Conservation (phyloP, 1,284 basidiomycete species). For the Macrocybe sp. region DNA sequence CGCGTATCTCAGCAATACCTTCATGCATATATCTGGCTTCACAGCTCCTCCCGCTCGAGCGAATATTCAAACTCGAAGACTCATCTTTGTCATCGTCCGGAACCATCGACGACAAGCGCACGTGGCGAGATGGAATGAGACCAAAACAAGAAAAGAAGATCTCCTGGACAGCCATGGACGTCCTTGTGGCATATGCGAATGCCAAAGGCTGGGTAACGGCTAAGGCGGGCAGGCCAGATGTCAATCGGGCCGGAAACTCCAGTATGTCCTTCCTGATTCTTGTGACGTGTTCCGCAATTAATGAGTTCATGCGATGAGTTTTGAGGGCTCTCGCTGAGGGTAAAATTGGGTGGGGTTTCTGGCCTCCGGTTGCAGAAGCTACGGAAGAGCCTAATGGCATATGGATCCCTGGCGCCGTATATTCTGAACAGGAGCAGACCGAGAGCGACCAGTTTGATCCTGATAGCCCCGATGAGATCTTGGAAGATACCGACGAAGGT, state of each 20-base stretch:
- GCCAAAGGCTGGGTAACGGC: constrained; percentile 84
- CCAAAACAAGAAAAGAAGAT: constrained; percentile 24
- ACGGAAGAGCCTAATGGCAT: constrained; percentile 39
- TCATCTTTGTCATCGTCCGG: constrained; percentile 31
- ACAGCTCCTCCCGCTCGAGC: constrained; percentile 74
- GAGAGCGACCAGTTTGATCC: background rate
- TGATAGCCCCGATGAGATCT: background rate
- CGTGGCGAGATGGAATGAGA: constrained; percentile 57
- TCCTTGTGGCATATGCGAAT: constrained; percentile 74
- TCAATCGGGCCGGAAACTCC: constrained; percentile 83
- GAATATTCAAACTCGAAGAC: constrained; percentile 57
- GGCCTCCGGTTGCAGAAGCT: constrained; percentile 48
- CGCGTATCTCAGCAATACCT: constrained; percentile 77
- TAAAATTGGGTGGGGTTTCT: constrained; percentile 79
- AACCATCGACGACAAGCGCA: constrained; percentile 57
- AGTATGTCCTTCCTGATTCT: constrained; percentile 47
- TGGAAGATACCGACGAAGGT: background rate
- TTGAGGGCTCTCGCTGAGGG: constrained; percentile 78
- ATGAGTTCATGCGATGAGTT: constrained; percentile 39
- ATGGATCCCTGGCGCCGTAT: constrained; percentile 44
- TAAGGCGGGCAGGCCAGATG: constrained; percentile 83
- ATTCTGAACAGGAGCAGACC: constrained; percentile 24
- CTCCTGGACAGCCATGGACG: constrained; percentile 75
- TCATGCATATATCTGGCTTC: constrained; percentile 70
- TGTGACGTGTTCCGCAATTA: constrained; percentile 7